Base-by-base conservation (phyloP, 2,329 filamentous ascomycete genomes). In the Shiraia sp. region DNA sequence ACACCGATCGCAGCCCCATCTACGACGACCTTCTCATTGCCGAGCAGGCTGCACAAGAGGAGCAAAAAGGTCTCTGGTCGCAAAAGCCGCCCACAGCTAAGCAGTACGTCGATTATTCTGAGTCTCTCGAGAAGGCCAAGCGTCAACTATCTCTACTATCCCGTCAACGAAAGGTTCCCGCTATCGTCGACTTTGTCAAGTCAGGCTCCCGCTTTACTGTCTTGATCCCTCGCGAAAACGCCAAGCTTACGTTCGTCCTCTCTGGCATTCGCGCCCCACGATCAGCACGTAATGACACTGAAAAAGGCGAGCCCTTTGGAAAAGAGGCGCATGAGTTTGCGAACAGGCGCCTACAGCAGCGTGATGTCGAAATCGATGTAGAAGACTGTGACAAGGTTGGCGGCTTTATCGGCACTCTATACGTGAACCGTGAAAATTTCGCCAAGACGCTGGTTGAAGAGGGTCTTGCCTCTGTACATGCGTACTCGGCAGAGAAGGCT, bases 181-280 rank as follows among this genome's bases (percentile, higher is more conserved):
- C 88, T 9, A 79, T 99, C 56, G 90, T 99, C 29, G 93, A 99
- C 70, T 99, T 95, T 69, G 93, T 95, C 76, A 96, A 97, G 74
- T 88, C 90, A n/a, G 93, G 88, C 22, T 95, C 91, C 28, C 83
- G 93, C 55, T 99, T 97, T 72, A 95, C 90, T 17, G 79, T 99
- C 25, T 77, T 99, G 8, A 83, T 99, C 34, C 92, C 93, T 32
- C 86, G 91, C 25, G 93, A 99, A 67, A 90, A 90, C 61, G 85
- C 92, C 64, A 97, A 96, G 76, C 78, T 99, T 47, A 99, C 92
- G 2, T 86, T 99, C 66, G 91, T 99, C 3, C 82, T 99, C 33
- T 92, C 88, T 38, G 92, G 93, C 33, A 93, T 99, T 55, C 88
- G 90, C 45, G 90, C 90, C 10, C 93, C 93, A 12, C 84, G 88